phyloP scores from a whole-genome alignment of 768 basidiomycete genomes.

The Suillus luteus region DNA sequence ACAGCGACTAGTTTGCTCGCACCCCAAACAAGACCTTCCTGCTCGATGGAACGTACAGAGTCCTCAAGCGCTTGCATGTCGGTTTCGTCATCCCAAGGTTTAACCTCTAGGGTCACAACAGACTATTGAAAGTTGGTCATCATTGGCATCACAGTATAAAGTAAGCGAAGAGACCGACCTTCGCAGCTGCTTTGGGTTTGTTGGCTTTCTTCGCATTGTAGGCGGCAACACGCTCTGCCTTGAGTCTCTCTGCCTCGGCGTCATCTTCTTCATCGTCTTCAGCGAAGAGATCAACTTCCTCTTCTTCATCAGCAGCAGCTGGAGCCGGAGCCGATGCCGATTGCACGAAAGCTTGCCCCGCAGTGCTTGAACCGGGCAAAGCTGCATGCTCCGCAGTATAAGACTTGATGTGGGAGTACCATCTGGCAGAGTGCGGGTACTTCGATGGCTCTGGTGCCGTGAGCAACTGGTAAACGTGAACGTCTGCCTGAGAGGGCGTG shows the following conservation, averaged over 20 bases:
- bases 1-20: conserved; percentile 89
- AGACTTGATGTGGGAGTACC: conserved; percentile 94
- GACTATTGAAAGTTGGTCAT: conserved; percentile 57
- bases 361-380: conserved; percentile 84
- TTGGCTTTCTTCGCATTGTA: conserved; percentile 93
- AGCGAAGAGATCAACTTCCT: conserved; percentile 87
- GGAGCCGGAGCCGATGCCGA: conserved; percentile 47
- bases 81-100: conserved; percentile 99
- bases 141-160: conserved; percentile 11
- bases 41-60: conserved; percentile 80
- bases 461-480: conserved; percentile 85
- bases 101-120: conserved; percentile 96
- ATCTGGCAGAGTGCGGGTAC: conserved; percentile 78
- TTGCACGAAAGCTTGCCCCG: conserved; percentile 71
- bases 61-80: conserved; percentile 89
- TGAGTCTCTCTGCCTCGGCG: conserved; percentile 83
- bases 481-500: conserved; percentile 92
- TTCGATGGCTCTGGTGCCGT: conserved; percentile 61
- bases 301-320: conserved; percentile 46
- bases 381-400: conserved; percentile 76
- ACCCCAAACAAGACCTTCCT: conserved; percentile 96
- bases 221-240: conserved; percentile 89
- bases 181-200: conserved; percentile 87
- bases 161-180: conserved; percentile 49
- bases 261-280: conserved; percentile 76